phyloP scores from a whole-genome alignment of 352 stramenopile genomes.

The Pythium rishiriense region DNA sequence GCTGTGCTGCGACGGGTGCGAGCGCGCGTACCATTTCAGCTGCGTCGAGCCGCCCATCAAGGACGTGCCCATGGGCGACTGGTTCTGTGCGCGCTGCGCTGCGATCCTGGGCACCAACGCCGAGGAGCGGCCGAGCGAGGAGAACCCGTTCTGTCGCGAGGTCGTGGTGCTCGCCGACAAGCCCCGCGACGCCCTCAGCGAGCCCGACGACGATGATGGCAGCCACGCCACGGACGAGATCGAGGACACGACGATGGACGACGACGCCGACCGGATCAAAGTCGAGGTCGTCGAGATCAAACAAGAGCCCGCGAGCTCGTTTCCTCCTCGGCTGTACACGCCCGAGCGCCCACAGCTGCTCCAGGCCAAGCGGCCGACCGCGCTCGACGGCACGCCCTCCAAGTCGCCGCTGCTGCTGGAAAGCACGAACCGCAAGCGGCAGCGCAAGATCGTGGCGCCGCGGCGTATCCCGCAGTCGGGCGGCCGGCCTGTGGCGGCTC shows the following conservation, averaged over 20 bases:
- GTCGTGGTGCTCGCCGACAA: conserved; percentile 11
- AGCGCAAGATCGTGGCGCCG: conserved; percentile 50
- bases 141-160: conserved; percentile 36
- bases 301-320: conserved; percentile 8
- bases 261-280: conserved; percentile 2
- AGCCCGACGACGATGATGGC: conserved; percentile 19
- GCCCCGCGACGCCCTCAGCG: too few species aligned
- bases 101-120: conserved; percentile 25
- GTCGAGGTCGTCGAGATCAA: conserved; percentile 21
- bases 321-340: conserved; percentile 17
- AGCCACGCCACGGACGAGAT: conserved; percentile 25
- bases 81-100: conserved; percentile 55
- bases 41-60: conserved; percentile 69
- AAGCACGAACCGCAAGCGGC: conserved; percentile 46
- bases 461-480: conserved; percentile 46
- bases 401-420: conserved; percentile 19
- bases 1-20: conserved; percentile 68
- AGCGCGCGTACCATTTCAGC: conserved; percentile 70
- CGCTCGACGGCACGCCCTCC: not conserved
- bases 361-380: conserved; percentile 5
- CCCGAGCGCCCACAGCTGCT: conserved; percentile 18
- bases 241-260: conserved; percentile 21
- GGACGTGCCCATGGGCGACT: conserved; percentile 54
- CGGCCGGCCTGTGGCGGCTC: too few species aligned
- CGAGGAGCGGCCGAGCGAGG: conserved; percentile 16